Percentiles rank a stretch among this genome's conserved stretches.
Evolutionary conservation across 1,284 basidiomycete genomes (phyloP).

Genomic region (Laetiporus sulphureus): DNA sequence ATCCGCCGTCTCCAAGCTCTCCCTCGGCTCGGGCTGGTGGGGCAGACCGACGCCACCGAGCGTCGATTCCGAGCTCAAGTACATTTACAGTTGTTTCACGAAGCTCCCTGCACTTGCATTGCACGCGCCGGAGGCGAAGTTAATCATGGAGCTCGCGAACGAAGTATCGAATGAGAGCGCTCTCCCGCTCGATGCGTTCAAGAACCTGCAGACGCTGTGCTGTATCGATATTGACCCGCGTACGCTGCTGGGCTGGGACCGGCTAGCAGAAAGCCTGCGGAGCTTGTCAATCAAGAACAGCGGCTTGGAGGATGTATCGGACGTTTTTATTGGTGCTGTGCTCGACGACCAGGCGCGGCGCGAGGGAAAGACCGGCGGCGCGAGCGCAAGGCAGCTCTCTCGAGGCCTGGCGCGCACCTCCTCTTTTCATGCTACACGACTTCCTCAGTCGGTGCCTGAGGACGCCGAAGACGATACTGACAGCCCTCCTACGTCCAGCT

Average conservation of each 20-base stretch:
- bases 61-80: conserved; percentile 73
- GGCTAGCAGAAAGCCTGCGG: conserved; percentile 62
- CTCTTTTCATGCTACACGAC: conserved; percentile 44
- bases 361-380: conserved; percentile 43
- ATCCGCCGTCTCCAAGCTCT: conserved; percentile 70
- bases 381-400: conserved; percentile 39
- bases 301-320: conserved; percentile 78
- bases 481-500: not conserved
- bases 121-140: conserved; percentile 50
- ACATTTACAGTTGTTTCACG: conserved; percentile 83
- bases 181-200: conserved; percentile 79
- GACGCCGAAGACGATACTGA: conserved; percentile 35
- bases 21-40: conserved; percentile 70
- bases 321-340: conserved; percentile 74
- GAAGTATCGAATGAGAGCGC: conserved; percentile 73
- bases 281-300: conserved; percentile 73
- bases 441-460: conserved; percentile 57
- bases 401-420: conserved; percentile 34
- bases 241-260: conserved; percentile 81
- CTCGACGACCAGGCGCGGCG: conserved; percentile 65
- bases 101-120: conserved; percentile 77
- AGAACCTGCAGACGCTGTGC: conserved; percentile 71
- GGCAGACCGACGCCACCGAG: conserved; percentile 45
- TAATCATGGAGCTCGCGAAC: conserved; percentile 64
- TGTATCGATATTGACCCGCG: conserved; percentile 80